Evolutionary conservation across 75 land plant genomes (phyloP), one percentile per base, ranked within the genome.

Genomic region (Cryptomeria japonica): DNA sequence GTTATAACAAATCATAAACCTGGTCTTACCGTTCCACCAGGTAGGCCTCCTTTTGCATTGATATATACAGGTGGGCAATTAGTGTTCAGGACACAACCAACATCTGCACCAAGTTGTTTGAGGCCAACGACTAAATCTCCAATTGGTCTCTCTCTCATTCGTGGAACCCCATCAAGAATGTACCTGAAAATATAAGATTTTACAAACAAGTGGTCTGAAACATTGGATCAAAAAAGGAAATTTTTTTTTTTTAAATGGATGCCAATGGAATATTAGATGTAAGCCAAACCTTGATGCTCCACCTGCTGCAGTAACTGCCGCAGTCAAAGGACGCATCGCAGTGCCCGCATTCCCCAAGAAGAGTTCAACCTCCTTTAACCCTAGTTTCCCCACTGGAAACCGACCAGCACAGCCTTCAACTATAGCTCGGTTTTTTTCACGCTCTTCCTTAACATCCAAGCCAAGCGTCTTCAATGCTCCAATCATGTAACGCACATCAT

Each of bases 341-440:
- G 99, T 98, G 46, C 99, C 99, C 25, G 99, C 99, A 92, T 98
- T 98, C 28, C 99, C 99, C 32, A 98, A 86, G 87, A 98, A 97
- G 83, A 98, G 97, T 51, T 94, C 84, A 55, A 98, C 88, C 84
- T 91, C 90, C 56, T 89, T 92, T 16, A 80, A 44, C 8, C 89
- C 84, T 38, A 85, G 87, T 86, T 91, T 89, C 16, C 92, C 96
- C 13, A 95, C 93, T 16, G 99, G 99, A 89, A 98, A 98, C 19
- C 56, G 79, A 5, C 99, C 99, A 84, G 96, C 93, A 87, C 94
- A 95, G 18, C 99, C 99, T 78, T 85, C 93, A 8, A 98, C 96
- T 61, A 87, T 90, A 10, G 93, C 96, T 70, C 88, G 86, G 76
- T 96, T 95, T 13, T 37, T 84, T 16, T 75, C 89, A 32, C 87